Evolutionary conservation across 768 basidiomycete genomes (phyloP), one percentile per base, ranked within the genome.

Genomic region (Pleurotus djamor): DNA sequence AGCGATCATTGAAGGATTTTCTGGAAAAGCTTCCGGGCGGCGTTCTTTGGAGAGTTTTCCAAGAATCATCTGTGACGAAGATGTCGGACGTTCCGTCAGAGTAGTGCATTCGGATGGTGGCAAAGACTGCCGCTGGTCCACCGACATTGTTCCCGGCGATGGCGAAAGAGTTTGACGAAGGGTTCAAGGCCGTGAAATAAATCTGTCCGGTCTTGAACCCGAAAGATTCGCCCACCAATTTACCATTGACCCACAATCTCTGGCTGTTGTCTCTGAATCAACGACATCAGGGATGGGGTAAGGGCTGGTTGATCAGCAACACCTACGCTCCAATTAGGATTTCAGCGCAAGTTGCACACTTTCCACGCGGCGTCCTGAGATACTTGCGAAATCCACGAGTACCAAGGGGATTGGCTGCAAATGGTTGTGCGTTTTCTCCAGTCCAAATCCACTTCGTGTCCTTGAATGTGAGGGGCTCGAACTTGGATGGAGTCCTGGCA

Each of bases 171-270:
- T 56, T 56, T 9, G 17, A 41, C 3, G 12, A 43, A 9, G 37
- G 32, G 9, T 52, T 16, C 33, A 52, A 37, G 36, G 50, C 50
- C 12, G 36, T 13, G 50, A 34, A 37, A 6, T 9, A 8, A 58
- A 71, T 72, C 8, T 63, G 59, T 16, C 71, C 63, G 0, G 72
- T 65, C 5, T 52, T 34, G 34, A 34, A 35, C 1, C 67, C 66
- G 8, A 9, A 16, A 34, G 14, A 13, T 6, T 16, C 50, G 16
- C 50, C 50, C 6, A 52, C 34, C 33, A 6, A 7, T 8, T 13
- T 21, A 21, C 50, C 50, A 17, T 57, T 57, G 37, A 57, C 55
- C 8, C 21, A 57, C 16, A 57, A 5, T 16, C 4, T 44, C 16
- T 43, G 32, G 12, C 10, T 44, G 35, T 57, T 33, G 35, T 57